Percentiles rank a stretch among this genome's conserved stretches.
phyloP scores from a whole-genome alignment of 1,139 yeast genomes.

The Wickerhamomyces sp. region DNA sequence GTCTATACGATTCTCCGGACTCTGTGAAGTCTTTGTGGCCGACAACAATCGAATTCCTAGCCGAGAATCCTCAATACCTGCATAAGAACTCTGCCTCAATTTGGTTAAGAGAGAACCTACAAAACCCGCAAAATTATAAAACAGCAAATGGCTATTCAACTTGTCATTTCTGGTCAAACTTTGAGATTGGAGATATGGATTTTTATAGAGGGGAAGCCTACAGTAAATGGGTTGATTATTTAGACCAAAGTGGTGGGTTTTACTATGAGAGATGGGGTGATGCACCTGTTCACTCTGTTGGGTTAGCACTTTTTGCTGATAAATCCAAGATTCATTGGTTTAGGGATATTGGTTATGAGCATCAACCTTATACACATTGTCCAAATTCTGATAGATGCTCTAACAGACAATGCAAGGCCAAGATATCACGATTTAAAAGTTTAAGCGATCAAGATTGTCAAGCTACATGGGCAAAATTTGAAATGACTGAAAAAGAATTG shows the following conservation, averaged over 20 bases:
- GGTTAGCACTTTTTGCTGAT: conserved; percentile 70
- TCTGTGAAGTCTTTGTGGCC: conserved; percentile 66
- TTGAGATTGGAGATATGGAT: conserved; percentile 79
- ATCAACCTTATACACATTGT: conserved; percentile 70
- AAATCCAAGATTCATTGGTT: conserved; percentile 76
- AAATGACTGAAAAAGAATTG: conserved; percentile 38
- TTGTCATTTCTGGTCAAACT: conserved; percentile 87
- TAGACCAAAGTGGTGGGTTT: conserved; percentile 72
- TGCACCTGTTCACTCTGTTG: conserved; percentile 82
- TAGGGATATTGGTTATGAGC: conserved; percentile 78
- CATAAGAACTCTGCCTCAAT: conserved; percentile 65
- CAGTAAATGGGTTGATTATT: conserved; percentile 53
- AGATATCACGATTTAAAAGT: conserved; percentile 40
- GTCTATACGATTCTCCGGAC: conserved; percentile 63
- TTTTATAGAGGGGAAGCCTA: conserved; percentile 69
- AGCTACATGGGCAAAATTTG: conserved; percentile 65
- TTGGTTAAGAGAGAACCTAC: conserved; percentile 67
- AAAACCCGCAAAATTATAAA: conserved; percentile 50
- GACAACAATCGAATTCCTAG: conserved; percentile 54
- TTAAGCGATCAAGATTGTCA: conserved; percentile 66
- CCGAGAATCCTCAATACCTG: conserved; percentile 53
- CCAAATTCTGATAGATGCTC: conserved; percentile 44
- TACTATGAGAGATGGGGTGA: conserved; percentile 92
- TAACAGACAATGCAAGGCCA: conserved; percentile 37
- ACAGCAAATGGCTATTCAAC: conserved; percentile 69